A percentile compares a stretch with the other conserved stretches of the same genome.
Conservation (phyloP, 2,329 filamentous ascomycete genomes). For the Claviceps paspali region DNA sequence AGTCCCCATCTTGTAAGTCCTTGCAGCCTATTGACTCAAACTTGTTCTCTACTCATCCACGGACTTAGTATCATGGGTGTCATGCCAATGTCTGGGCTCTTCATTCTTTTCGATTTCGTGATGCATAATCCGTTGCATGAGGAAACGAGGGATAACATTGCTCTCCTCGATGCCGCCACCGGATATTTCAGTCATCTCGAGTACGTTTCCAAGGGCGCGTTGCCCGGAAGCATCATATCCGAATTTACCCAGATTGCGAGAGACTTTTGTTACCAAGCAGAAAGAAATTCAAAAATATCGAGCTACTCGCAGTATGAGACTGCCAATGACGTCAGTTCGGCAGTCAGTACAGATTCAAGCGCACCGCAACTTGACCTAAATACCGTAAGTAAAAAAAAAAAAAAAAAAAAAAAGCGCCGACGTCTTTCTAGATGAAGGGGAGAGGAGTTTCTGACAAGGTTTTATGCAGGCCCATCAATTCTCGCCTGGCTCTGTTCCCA, state of each 20-base stretch:
- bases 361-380: neutral
- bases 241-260: slow-evolving; percentile 2
- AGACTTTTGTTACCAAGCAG: slow-evolving; percentile 2
- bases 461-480: neutral
- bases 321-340: neutral
- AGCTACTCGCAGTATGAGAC: neutral
- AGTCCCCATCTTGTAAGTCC: slow-evolving; percentile 18
- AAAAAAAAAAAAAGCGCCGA: too few species aligned
- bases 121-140: slow-evolving; percentile 10
- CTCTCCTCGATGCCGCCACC: slow-evolving; percentile 6
- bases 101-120: slow-evolving; percentile 11
- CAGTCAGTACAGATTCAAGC: neutral
- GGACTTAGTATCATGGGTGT: slow-evolving; percentile 7
- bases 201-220: slow-evolving; percentile 4
- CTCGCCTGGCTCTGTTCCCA: neutral
- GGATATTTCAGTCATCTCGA: slow-evolving; percentile 9
- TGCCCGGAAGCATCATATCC: slow-evolving; percentile 7
- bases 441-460: neutral
- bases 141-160: slow-evolving; percentile 8
- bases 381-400: neutral
- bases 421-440: neutral
- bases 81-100: slow-evolving; percentile 9
- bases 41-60: neutral
- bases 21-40: neutral
- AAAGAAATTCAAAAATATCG: neutral